Conservation (phyloP, 768 basidiomycete genomes). For the Psilocybe cubensis region DNA sequence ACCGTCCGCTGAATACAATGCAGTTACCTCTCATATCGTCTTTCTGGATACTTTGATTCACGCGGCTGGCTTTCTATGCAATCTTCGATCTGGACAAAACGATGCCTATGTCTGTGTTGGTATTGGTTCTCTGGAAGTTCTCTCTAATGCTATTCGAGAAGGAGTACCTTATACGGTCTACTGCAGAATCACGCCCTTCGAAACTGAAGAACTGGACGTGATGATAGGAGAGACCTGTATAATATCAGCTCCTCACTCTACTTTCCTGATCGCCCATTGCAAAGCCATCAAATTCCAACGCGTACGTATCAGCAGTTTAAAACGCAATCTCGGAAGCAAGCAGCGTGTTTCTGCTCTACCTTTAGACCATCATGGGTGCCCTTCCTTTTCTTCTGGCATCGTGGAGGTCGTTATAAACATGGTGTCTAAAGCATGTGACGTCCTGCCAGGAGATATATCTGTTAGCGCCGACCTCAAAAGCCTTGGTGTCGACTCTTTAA, state of each 20-base stretch:
- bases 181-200: slow-evolving; percentile 46
- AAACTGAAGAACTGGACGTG: slow-evolving; percentile 40
- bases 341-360: slow-evolving; percentile 18
- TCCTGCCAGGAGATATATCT: slow-evolving; percentile 36
- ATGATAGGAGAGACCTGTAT: slow-evolving; percentile 58
- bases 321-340: slow-evolving; percentile 44
- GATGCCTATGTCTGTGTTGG: slow-evolving; percentile 69
- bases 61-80: slow-evolving; percentile 70
- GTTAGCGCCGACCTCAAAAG: slow-evolving; percentile 46
- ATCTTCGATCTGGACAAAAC: slow-evolving; percentile 50
- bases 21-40: slow-evolving; percentile 52
- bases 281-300: slow-evolving; percentile 64
- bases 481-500: slow-evolving; percentile 68
- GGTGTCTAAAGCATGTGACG: slow-evolving; percentile 44
- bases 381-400: slow-evolving; percentile 20
- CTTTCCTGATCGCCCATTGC: slow-evolving; percentile 54
- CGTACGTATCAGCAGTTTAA: slow-evolving; percentile 53
- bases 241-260: slow-evolving; percentile 38
- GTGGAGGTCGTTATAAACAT: slow-evolving; percentile 34
- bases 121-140: slow-evolving; percentile 49
- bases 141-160: slow-evolving; percentile 46
- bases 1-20: slow-evolving; percentile 31
- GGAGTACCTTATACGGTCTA: slow-evolving; percentile 52
- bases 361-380: neutral
- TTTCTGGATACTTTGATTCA: slow-evolving; percentile 74